Evolutionary conservation across 2,329 filamentous ascomycete genomes (phyloP).

Genomic region (Mycogone perniciosa): DNA sequence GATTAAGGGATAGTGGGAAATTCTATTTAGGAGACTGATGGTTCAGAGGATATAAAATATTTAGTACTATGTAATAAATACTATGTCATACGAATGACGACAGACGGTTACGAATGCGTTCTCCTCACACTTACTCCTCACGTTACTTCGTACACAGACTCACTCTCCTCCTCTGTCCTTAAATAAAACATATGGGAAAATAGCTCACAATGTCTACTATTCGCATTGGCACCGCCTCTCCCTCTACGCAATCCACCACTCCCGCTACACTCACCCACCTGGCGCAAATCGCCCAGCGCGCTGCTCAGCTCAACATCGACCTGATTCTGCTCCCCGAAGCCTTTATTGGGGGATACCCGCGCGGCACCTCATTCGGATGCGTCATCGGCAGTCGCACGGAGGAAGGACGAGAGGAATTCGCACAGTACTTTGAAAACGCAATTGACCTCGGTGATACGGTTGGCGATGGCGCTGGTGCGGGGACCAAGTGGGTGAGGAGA

Average conservation of each 20-base stretch:
- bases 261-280: slow-evolving; percentile 60
- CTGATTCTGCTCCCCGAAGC: slow-evolving; percentile 88
- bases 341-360: slow-evolving; percentile 85
- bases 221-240: slow-evolving; percentile 51
- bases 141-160: no score
- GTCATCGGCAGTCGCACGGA: slow-evolving; percentile 62
- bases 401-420: slow-evolving; percentile 72
- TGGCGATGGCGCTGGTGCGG: slow-evolving; percentile 56
- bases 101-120: no score
- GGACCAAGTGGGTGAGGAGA: slow-evolving; percentile 62
- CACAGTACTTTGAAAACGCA: slow-evolving; percentile 70
- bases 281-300: slow-evolving; percentile 53
- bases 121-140: no score
- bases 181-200: neutral
- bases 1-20: no score
- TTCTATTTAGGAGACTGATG: no score
- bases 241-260: slow-evolving; percentile 43
- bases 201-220: slow-evolving; percentile 28
- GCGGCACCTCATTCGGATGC: slow-evolving; percentile 71
- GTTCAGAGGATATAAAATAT: no score
- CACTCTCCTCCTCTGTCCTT: no score
- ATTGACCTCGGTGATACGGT: slow-evolving; percentile 79
- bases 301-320: slow-evolving; percentile 51
- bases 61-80: no score
- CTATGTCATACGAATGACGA: no score